Evolutionary conservation across 768 basidiomycete genomes (phyloP), one percentile per base, ranked within the genome.

Genomic region (Porphyrellus cyaneotinctus): DNA sequence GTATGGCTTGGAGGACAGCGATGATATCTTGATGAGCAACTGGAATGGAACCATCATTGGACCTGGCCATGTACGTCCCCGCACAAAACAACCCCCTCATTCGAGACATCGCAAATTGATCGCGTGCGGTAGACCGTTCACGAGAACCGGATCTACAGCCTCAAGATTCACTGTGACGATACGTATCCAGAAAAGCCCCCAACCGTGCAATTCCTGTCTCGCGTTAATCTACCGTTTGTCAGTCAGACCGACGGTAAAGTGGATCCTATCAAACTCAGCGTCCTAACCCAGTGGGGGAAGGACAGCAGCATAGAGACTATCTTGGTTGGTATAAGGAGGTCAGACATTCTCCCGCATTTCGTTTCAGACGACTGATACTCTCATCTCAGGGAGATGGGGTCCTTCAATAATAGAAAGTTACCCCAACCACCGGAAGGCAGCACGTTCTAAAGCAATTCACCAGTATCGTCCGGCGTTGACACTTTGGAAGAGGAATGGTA

Each of bases 1-100:
- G 18, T 99, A 98, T 64, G 97, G 97, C 36, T 76, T 99, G 54
- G 91, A 92, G 74, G 92, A 97, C 71, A 73, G 85, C 61, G 95
- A 98, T 68, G 97, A 98, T 79, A 88, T 95, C 75, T 77, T 91
- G 76, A 97, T 99, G 95, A 88, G 83, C 74, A 79, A 91, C 70
- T 99, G 97, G 97, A 97, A 97, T 66, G 95, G 97, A 46, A 99
- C 97, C 20, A 95, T 99, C 75, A 92, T 99, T 56, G 97, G 97
- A 10, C 97, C 97, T 30, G 95, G 95, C 47, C 95, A 99, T 72
- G 93, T 95, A 70, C 56, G 90, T 76, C 18, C 20, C n/a, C 32
- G 9, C n/a, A n/a, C n/a, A n/a, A n/a, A n/a, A n/a, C n/a, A n/a
- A n/a, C n/a, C 26, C 48, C 37, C 49, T 49, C 52, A 58, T 49